Percentiles rank a stretch among this genome's conserved stretches.
phyloP scores from a whole-genome alignment of 306 rosid genomes.

The Acacia crassicarpa region DNA sequence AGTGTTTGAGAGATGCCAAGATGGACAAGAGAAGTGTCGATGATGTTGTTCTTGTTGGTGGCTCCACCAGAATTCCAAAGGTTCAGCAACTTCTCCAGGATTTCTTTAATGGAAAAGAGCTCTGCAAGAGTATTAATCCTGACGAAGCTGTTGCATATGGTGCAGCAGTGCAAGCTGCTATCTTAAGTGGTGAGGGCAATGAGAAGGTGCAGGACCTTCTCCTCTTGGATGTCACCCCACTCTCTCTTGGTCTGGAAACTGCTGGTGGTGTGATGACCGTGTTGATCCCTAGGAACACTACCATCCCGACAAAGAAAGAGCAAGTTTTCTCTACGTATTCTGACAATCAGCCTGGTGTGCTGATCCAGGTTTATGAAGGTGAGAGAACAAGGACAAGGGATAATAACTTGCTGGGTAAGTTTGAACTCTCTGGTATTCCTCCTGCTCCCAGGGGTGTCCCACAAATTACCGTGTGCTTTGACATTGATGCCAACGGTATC shows the following conservation, averaged over 20 bases:
- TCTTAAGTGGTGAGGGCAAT: conserved; percentile 71
- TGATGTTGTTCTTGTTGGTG: conserved; percentile 76
- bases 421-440: conserved; percentile 75
- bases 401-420: conserved; percentile 72
- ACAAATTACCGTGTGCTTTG: conserved; percentile 74
- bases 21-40: conserved; percentile 64
- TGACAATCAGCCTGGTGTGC: conserved; percentile 79
- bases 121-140: conserved; percentile 76
- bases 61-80: conserved; percentile 74
- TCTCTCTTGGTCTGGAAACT: conserved; percentile 69
- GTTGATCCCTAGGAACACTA: conserved; percentile 70
- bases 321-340: conserved; percentile 81
- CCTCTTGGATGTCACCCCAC: conserved; percentile 68
- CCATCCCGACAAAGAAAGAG: conserved; percentile 79
- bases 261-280: conserved; percentile 84
- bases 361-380: conserved; percentile 78
- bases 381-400: conserved; percentile 71
- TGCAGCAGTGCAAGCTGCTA: conserved; percentile 73
- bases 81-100: conserved; percentile 67
- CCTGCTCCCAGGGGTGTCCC: conserved; percentile 88
- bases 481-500: conserved; percentile 79
- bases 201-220: conserved; percentile 84
- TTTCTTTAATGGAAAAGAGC: conserved; percentile 66
- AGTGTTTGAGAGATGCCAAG: conserved; percentile 72
- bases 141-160: conserved; percentile 81